Evolutionary conservation across 2,329 filamentous ascomycete genomes (phyloP).

Genomic region (Hysterium pulicare): DNA sequence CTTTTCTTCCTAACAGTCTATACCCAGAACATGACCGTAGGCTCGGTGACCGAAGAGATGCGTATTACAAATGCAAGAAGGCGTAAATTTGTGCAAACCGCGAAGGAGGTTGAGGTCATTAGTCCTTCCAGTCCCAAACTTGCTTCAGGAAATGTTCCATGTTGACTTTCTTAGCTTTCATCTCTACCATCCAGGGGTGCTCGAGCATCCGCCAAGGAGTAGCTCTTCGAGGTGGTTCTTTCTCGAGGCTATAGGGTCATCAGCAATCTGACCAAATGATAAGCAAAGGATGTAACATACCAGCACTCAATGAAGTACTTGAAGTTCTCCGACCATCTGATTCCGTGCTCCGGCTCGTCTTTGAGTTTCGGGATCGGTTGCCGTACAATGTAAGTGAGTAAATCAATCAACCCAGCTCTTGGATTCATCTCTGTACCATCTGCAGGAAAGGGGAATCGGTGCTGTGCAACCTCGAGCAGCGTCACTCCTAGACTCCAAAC

Average conservation of each 20-base stretch:
- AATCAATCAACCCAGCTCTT: constrained; percentile 85
- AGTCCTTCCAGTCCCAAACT: constrained; percentile 95
- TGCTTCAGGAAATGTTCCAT: constrained; percentile 92
- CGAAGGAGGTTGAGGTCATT: constrained; percentile 4
- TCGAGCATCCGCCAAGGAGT: constrained; percentile 99
- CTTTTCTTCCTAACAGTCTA: constrained; percentile 22
- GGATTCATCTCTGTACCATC: constrained; percentile 96
- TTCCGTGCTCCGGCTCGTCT: constrained; percentile 84
- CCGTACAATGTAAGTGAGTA: constrained; percentile 94
- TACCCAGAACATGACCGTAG: constrained; percentile 35
- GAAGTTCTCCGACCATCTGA: constrained; percentile 95
- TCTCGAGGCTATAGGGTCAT: constrained; percentile 70
- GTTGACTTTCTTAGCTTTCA: constrained; percentile 93
- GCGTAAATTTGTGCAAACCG: constrained; percentile 1
- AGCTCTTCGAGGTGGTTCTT: constrained; percentile 80
- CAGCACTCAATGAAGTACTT: constrained; percentile 99
- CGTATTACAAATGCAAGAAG: constrained; percentile 14
- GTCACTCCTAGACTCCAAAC: constrained; percentile 98
- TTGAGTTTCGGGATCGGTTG: constrained; percentile 94
- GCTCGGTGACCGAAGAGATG: constrained; percentile 19
- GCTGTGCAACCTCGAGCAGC: constrained; percentile 96
- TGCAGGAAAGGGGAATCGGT: constrained; percentile 96
- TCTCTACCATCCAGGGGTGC: constrained; percentile 98
- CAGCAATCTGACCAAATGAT: not conserved
- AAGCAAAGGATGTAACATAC: constrained; percentile 57